phyloP scores from a whole-genome alignment of 2,329 filamentous ascomycete species.

The Talaromyces verruculosus region DNA sequence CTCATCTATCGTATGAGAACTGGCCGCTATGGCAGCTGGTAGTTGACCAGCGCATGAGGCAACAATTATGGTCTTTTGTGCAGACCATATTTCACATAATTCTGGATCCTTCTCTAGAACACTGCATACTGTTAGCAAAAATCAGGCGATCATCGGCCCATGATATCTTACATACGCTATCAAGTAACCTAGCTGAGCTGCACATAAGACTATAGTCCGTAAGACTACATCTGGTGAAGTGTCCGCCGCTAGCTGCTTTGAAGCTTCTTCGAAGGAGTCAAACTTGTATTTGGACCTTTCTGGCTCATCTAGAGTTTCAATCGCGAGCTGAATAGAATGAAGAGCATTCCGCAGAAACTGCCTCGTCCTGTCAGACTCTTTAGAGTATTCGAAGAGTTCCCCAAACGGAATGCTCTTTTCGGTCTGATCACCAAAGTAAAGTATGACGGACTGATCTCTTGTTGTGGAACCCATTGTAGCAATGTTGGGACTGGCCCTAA shows the following conservation, averaged over 20 bases:
- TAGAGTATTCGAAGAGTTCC: slow-evolving; percentile 2
- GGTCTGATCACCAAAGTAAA: slow-evolving; percentile 15
- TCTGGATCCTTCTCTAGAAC: slow-evolving; percentile 3
- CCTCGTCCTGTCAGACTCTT: not conserved
- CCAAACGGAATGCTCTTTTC: slow-evolving; percentile 2
- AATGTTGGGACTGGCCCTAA: not conserved
- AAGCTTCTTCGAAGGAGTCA: slow-evolving; percentile 2
- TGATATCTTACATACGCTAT: slow-evolving; percentile 1
- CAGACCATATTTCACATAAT: not conserved
- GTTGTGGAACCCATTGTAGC: not conserved
- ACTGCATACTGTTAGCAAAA: not conserved
- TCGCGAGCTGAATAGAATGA: not conserved
- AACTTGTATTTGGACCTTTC: slow-evolving; percentile 6
- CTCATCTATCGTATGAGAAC: slow-evolving; percentile 3
- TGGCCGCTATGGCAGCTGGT: slow-evolving; percentile 7
- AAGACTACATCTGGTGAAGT: slow-evolving; percentile 13
- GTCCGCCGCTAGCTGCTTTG: not conserved
- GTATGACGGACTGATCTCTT: slow-evolving; percentile 2
- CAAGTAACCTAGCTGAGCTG: slow-evolving; percentile 12
- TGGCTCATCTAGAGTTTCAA: not conserved
- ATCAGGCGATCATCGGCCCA: not conserved
- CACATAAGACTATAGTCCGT: slow-evolving; percentile 13
- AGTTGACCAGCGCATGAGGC: slow-evolving; percentile 15
- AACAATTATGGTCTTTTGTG: slow-evolving; percentile 5
- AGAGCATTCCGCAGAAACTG: slow-evolving; percentile 1